A percentile compares a stretch with the other conserved stretches of the same genome.
Conservation (phyloP, 2,329 filamentous ascomycete genomes). For the Didymella pomorum region DNA sequence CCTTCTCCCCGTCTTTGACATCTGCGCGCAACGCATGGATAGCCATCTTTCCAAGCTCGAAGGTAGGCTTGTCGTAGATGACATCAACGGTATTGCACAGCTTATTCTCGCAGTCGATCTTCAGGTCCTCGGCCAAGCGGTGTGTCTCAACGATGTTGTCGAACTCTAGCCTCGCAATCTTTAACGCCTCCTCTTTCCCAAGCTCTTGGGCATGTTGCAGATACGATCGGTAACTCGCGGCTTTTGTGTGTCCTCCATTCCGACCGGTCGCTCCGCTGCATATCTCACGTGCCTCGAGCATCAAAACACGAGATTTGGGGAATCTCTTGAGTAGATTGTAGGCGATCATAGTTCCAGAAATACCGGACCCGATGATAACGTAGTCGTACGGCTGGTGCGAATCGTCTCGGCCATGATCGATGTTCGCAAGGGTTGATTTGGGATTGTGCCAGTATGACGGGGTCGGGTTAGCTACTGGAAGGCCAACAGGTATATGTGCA, state of each 20-base stretch:
- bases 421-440: constrained; percentile 48
- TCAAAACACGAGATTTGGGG: constrained; percentile 37
- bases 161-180: constrained; percentile 52
- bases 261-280: constrained; percentile 54
- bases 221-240: constrained; percentile 62
- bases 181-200: constrained; percentile 60
- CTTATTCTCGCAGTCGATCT: constrained; percentile 56
- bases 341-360: constrained; percentile 51
- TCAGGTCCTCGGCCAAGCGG: constrained; percentile 59
- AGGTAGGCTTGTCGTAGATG: constrained; percentile 58
- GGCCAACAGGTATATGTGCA: constrained; percentile 39
- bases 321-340: constrained; percentile 42
- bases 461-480: constrained; percentile 46
- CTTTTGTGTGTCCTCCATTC: constrained; percentile 60
- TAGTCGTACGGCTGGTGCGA: constrained; percentile 43
- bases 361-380: constrained; percentile 52
- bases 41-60: constrained; percentile 37
- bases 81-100: constrained; percentile 65
- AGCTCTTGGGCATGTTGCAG: constrained; percentile 54
- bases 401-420: constrained; percentile 36
- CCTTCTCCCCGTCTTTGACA: constrained; percentile 34
- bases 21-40: constrained; percentile 36
- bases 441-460: constrained; percentile 55
- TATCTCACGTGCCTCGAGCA: constrained; percentile 52
- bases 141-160: constrained; percentile 64